phyloP scores from a whole-genome alignment of 768 basidiomycete genomes.

The Rhodotorula babjevae region DNA sequence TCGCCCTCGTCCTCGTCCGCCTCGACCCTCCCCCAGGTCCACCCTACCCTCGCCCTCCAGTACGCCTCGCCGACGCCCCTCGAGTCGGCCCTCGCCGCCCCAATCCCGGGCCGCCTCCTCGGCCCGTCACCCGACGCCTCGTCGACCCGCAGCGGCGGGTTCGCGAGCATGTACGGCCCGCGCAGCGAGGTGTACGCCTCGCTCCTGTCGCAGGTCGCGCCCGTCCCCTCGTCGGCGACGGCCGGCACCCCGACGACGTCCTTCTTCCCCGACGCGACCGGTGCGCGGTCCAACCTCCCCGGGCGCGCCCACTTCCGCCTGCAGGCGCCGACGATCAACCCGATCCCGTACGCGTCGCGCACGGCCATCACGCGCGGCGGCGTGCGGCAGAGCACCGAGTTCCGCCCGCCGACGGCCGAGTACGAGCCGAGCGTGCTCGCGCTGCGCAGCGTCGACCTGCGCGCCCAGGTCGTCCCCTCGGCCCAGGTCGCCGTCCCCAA shows the following conservation, averaged over 20 bases:
- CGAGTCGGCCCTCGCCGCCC: conserved; percentile 29
- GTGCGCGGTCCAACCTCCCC: conserved; percentile 27
- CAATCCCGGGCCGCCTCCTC: conserved; percentile 36
- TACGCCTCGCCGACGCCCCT: conserved; percentile 31
- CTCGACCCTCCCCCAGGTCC: conserved; percentile 16
- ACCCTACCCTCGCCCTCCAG: conserved; percentile 37
- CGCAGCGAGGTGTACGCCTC: conserved; percentile 18
- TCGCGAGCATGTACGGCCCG: neutral
- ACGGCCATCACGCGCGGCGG: neutral
- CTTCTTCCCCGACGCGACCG: conserved; percentile 35
- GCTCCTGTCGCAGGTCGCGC: conserved; percentile 29
- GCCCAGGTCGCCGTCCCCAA: neutral
- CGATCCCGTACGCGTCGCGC: neutral
- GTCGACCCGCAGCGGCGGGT: neutral
- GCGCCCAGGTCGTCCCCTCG: conserved; percentile 7
- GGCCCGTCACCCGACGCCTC: conserved; percentile 1
- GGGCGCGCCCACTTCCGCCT: conserved; percentile 34
- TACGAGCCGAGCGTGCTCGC: conserved; percentile 31
- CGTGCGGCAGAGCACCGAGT: conserved; percentile 2
- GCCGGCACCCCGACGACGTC: conserved; percentile 11
- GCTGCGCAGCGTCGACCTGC: conserved; percentile 8
- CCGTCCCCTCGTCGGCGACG: conserved; percentile 2
- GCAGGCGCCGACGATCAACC: conserved; percentile 17
- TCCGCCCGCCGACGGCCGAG: conserved; percentile 24
- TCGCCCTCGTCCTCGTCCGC: neutral